Evolutionary conservation across 768 basidiomycete species (phyloP), one percentile per base, ranked within the genome.

Genomic region (Ramaria rubella): DNA sequence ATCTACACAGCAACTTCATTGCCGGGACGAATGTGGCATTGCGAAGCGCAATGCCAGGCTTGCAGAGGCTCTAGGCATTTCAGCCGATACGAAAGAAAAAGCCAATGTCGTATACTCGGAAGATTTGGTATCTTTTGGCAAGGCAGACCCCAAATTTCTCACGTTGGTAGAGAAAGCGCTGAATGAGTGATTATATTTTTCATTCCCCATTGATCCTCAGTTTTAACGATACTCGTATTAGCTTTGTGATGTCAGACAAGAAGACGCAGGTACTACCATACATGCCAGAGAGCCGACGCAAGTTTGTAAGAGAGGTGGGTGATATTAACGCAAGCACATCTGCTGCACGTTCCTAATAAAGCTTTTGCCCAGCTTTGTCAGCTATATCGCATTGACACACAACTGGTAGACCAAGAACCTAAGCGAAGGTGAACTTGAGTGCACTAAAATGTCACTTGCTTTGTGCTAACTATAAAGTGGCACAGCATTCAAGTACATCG

Each of bases 61-160:
- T 7, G 96, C 96, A 0, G 92, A 94, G 36, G 96, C 96, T 1
- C 71, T 99, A 4, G 94, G 94, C 0, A 95, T 98, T 64, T 85
- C 73, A 36, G 69, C 78, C 15, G 77, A 82, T 43, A 61, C 62
- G 62, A 43, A 59, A 42, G 70, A 67, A 6, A 71, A 75, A 17
- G 78, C 74, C 46, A 58, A 51, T 26, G 78, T 77, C 49, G 73
- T 70, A 4, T 95, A 89, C 67, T 68, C 70, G 21, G 77, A 83
- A 2, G 87, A 90, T 42, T 64, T 94, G 21, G 68, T 82, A 1
- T 70, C 67, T 1, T 85, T 86, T 64, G 87, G 80, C 17, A 75
- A 74, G 42, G 75, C 73, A 1, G 83, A 92, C 64, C 58, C 66
- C 0, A 85, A 80, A 67, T 94, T 95, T 67, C 70, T 89, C 34